Evolutionary conservation across 306 rosid genomes (phyloP).

Genomic region (Ormosia emarginata): DNA sequence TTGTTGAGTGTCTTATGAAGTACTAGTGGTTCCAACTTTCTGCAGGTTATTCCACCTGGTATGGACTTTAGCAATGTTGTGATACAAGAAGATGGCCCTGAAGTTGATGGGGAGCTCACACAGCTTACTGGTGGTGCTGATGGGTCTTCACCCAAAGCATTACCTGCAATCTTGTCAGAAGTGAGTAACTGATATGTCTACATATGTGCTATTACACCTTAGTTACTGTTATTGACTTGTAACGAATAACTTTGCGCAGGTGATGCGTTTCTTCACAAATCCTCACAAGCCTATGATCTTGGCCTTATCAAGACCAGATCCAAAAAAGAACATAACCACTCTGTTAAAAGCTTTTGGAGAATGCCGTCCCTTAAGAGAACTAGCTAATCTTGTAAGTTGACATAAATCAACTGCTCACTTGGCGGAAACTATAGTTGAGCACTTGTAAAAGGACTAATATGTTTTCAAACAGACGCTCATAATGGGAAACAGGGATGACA

Average conservation of each 20-base stretch:
- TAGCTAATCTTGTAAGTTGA: constrained; percentile 65
- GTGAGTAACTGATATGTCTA: constrained; percentile 27
- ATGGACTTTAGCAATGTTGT: constrained; percentile 69
- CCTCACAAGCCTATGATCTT: constrained; percentile 75
- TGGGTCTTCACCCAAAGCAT: constrained; percentile 52
- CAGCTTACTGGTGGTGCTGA: constrained; percentile 41
- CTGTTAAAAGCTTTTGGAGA: constrained; percentile 73
- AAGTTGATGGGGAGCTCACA: constrained; percentile 51
- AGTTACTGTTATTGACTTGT: background rate
- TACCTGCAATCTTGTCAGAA: constrained; percentile 64
- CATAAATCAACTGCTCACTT: background rate
- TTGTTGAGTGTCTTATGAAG: background rate
- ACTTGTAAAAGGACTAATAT: background rate
- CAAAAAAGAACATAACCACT: constrained; percentile 70
- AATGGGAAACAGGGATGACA: constrained; percentile 67
- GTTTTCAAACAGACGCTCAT: constrained; percentile 46
- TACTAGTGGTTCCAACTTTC: background rate
- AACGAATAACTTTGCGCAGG: constrained; percentile 29
- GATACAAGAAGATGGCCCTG: constrained; percentile 51
- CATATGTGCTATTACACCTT: background rate
- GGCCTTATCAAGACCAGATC: constrained; percentile 72
- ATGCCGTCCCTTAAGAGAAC: constrained; percentile 62
- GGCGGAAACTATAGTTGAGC: background rate
- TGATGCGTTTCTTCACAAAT: constrained; percentile 64
- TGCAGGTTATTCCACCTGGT: constrained; percentile 71